phyloP scores from a whole-genome alignment of 345 rosid genomes.

The Aethionema arabicum region DNA sequence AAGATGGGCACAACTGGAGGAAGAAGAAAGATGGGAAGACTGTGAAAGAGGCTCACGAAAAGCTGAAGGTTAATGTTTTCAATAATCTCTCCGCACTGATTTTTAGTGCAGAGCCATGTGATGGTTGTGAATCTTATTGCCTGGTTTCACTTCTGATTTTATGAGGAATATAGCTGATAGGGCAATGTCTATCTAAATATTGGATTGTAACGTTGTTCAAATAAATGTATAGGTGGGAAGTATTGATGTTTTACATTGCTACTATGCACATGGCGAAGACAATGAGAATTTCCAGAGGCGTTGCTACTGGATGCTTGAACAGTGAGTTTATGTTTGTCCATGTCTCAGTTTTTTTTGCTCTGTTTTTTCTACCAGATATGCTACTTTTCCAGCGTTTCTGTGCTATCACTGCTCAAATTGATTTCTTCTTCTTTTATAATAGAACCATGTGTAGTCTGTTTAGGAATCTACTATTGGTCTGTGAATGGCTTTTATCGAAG shows the following conservation, averaged over 20 bases:
- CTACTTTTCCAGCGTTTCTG: slow-evolving; percentile 3
- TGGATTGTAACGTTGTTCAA: slow-evolving; percentile 22
- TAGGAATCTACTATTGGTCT: slow-evolving; percentile 17
- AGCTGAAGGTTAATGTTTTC: slow-evolving; percentile 82
- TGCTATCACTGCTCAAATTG: slow-evolving; percentile 9
- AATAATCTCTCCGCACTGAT: slow-evolving; percentile 2
- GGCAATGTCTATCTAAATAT: background rate
- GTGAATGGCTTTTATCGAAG: background rate
- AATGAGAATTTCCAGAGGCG: slow-evolving; percentile 82
- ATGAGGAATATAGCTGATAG: background rate
- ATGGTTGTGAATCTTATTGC: background rate
- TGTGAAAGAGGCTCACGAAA: slow-evolving; percentile 95
- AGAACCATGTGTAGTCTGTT: background rate
- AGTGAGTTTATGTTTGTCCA: slow-evolving; percentile 45
- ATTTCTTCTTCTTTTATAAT: background rate
- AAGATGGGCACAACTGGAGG: slow-evolving; percentile 92
- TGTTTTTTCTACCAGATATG: background rate
- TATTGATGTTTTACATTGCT: slow-evolving; percentile 88
- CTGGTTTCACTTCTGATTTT: background rate
- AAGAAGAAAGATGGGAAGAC: slow-evolving; percentile 97
- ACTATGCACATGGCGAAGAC: slow-evolving; percentile 93
- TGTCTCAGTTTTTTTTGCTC: background rate
- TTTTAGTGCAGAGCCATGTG: background rate
- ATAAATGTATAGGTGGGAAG: slow-evolving; percentile 67
- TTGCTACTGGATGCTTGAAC: slow-evolving; percentile 95